Evolutionary conservation across 306 rosid genomes (phyloP).

Genomic region (Vigna reflexopilosa): DNA sequence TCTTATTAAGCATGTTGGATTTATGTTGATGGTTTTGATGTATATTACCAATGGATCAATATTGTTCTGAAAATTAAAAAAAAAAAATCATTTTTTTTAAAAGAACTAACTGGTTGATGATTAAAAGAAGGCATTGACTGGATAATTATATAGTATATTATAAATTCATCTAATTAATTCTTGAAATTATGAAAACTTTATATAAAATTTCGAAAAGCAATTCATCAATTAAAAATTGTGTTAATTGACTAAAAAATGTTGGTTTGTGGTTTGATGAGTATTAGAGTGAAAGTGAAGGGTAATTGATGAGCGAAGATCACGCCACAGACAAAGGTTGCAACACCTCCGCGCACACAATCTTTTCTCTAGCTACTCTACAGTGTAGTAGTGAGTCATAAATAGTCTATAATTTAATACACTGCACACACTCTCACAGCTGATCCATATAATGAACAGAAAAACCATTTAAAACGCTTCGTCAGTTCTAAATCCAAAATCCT

Average conservation of each 20-base stretch:
- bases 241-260: too few relatives aligned
- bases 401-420: neutral
- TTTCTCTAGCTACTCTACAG: neutral
- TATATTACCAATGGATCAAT: too few relatives aligned
- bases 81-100: too few relatives aligned
- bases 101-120: rapidly evolving
- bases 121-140: too few relatives aligned
- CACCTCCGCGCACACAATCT: neutral
- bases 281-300: neutral
- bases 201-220: too few relatives aligned
- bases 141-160: too few relatives aligned
- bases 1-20: too few relatives aligned
- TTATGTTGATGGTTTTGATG: too few relatives aligned
- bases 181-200: neutral
- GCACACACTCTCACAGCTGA: neutral
- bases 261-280: neutral
- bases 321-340: neutral
- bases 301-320: neutral
- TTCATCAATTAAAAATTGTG: too few relatives aligned
- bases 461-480: conserved; percentile 60
- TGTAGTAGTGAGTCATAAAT: neutral
- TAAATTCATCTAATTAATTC: neutral
- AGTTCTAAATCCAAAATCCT: neutral
- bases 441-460: neutral
- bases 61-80: too few relatives aligned